Evolutionary conservation across 495 filamentous ascomycete species (phyloP).

Genomic region (Niebla homalea): DNA sequence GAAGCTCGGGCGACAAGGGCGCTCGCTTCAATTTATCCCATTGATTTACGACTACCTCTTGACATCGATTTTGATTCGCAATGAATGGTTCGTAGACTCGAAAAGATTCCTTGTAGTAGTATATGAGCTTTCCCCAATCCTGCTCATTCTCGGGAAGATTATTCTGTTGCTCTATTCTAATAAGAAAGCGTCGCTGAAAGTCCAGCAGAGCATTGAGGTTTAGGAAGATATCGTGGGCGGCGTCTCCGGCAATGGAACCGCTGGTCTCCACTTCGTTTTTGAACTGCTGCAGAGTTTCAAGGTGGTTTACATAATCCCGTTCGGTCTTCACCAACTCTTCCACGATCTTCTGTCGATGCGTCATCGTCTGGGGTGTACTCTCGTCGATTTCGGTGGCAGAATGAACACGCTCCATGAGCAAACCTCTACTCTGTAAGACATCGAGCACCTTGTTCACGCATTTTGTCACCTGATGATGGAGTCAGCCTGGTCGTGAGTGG

Average conservation of each 20-base stretch:
- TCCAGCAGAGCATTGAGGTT: conserved; percentile 91
- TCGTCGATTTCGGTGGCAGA: conserved; percentile 18
- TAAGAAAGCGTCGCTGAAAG: conserved; percentile 87
- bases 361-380: conserved; percentile 35
- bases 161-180: conserved; percentile 90
- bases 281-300: conserved; percentile 84
- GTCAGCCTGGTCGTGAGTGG: conserved; percentile 11
- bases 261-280: conserved; percentile 83
- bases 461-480: conserved; percentile 48
- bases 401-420: conserved; percentile 44
- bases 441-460: conserved; percentile 85
- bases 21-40: conserved; percentile 44
- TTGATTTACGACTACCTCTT: conserved; percentile 32
- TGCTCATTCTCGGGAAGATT: conserved; percentile 62
- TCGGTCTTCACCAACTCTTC: conserved; percentile 87
- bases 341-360: conserved; percentile 75
- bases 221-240: conserved; percentile 87
- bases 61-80: conserved; percentile 62
- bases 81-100: conserved; percentile 92
- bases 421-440: conserved; percentile 58
- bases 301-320: conserved; percentile 94
- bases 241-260: conserved; percentile 76
- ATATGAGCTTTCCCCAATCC: conserved; percentile 84
- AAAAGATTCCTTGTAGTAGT: conserved; percentile 66
- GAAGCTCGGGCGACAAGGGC: conserved; percentile 40